Base-by-base conservation (phyloP, 768 basidiomycete species). In the Kwoniella shandongensis region DNA sequence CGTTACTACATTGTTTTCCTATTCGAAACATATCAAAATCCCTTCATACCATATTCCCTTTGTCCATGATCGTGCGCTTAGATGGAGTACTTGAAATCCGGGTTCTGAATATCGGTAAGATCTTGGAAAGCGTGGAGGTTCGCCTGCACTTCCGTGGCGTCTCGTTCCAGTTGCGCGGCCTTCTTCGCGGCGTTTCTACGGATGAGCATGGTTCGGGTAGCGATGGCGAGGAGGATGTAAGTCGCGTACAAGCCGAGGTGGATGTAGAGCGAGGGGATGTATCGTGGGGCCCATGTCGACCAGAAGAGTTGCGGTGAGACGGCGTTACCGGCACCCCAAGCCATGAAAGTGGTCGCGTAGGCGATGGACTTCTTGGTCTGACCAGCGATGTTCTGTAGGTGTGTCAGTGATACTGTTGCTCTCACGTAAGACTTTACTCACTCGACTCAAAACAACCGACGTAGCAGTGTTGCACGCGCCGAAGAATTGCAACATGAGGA, bases 301-400 rank as follows among this genome's bases (percentile, higher is more conserved):
- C 79, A 79, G 71, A 83, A 83, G 5, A 83, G 79, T 77, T 81
- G 80, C 2, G 80, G 81, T 4, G 79, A 80, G 53, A 82, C 71
- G 6, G 81, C 81, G 67, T 83, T 83, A 15, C 82, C 82, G 8
- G 79, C 79, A 12, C 81, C 81, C 81, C 81, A 83, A 2, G 80
- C 80, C 54, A 55, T 55, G 65, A 81, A 82, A 29, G 81, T 80
- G 10, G 82, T 63, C 38, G 78, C 78, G 18, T 80, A 80, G 1
- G 80, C 78, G 15, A 81, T 69, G n/a, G 79, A 80, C 66, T 82
- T 81, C 65, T 83, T 83, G 18, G 80, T 79, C 18, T 81, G 79
- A 69, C 81, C 81, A 2, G 72, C 81, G 49, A 80, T 61, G 63
- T 81, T 81, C 54, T 55, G 26, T 22, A 18, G 8, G 2, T n/a